Base-by-base conservation (phyloP, 306 rosid species). In the Canavalia ensiformis region DNA sequence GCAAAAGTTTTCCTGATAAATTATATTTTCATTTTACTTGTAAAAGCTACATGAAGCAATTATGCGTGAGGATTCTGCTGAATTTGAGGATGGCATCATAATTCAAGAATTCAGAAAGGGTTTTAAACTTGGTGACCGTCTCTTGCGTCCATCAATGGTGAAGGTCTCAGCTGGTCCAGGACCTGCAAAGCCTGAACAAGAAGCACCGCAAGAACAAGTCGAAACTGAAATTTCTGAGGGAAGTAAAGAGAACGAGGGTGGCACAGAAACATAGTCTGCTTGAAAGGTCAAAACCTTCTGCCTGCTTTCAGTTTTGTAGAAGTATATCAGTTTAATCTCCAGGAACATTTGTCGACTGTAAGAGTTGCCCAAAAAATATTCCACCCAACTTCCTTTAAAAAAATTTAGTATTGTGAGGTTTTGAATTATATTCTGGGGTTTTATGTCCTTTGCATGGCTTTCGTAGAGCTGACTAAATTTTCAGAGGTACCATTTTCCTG, bases 141-240 rank as follows among this genome's bases (percentile, higher is more conserved):
- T 95, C 28, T 85, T 95, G 78, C 97, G 98, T 12, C 98, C 97
- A 0, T 86, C 98, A 34, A 95, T 95, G 98, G 98, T 95, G 59
- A 95, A 95, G 88, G 97, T 95, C 80, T 95, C 98, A 6, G 97
- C 98, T 52, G 97, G 97, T 74, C 98, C 98, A 1, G 98, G 98
- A 73, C 97, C 97, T 70, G 86, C 90, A 31, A 90, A 88, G 88
- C 74, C 87, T 2, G 91, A 91, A 44, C 83, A 86, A 72, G 89
- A 54, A 63, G 90, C 76, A 77, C 44, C 80, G 0, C 77, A 71
- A 65, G 93, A 76, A 51, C 84, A 84, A 7, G 92, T 78, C 67
- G 71, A 68, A 35, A 80, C 55, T 83, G 91, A 89, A 68, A 71
- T 33, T 6, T 54, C 87, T 12, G 88, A 82, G 51, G 84, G 58